Conservation (phyloP, 2,329 filamentous ascomycete species). For the Penicillium concentricum region DNA sequence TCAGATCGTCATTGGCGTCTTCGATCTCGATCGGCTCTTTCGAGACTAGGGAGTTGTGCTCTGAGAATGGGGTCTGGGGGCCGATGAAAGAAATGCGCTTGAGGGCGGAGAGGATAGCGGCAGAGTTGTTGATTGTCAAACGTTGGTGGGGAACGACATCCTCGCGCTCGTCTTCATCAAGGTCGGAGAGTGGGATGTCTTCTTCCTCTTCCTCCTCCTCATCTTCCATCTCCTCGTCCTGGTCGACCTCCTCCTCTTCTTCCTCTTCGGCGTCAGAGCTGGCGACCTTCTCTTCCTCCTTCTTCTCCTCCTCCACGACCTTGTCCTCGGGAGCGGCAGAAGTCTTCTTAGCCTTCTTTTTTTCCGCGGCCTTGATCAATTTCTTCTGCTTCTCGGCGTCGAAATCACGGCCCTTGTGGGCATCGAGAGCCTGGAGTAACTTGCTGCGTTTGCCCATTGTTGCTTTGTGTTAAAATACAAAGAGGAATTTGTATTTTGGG, state of each 20-base stretch:
- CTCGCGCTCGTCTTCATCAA: slow-evolving; percentile 76
- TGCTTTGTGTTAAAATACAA: slow-evolving; percentile 8
- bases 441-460: slow-evolving; percentile 57
- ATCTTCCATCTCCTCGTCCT: slow-evolving; percentile 47
- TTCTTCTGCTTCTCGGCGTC: slow-evolving; percentile 76
- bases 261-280: slow-evolving; percentile 31
- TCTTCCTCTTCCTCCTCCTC: slow-evolving; percentile 74
- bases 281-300: slow-evolving; percentile 41
- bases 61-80: slow-evolving; percentile 71
- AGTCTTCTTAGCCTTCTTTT: slow-evolving; percentile 41
- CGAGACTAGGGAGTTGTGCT: slow-evolving; percentile 75
- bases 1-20: slow-evolving; percentile 87
- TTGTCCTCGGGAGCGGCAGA: slow-evolving; percentile 28
- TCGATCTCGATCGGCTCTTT: slow-evolving; percentile 68
- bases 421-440: slow-evolving; percentile 58
- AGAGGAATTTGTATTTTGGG: slow-evolving; percentile 9
- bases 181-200: slow-evolving; percentile 85
- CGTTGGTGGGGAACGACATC: slow-evolving; percentile 88
- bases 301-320: slow-evolving; percentile 20
- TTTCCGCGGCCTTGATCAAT: slow-evolving; percentile 53
- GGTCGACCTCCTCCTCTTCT: slow-evolving; percentile 34
- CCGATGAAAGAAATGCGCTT: slow-evolving; percentile 61
- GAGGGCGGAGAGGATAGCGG: slow-evolving; percentile 76
- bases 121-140: slow-evolving; percentile 95
- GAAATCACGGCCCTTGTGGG: slow-evolving; percentile 63